These are phyloP conservation scores for Scedosporium dehoogii DNA, from an alignment of 2,329 filamentous ascomycete genomes.

Conservation along the genomic window DNA sequence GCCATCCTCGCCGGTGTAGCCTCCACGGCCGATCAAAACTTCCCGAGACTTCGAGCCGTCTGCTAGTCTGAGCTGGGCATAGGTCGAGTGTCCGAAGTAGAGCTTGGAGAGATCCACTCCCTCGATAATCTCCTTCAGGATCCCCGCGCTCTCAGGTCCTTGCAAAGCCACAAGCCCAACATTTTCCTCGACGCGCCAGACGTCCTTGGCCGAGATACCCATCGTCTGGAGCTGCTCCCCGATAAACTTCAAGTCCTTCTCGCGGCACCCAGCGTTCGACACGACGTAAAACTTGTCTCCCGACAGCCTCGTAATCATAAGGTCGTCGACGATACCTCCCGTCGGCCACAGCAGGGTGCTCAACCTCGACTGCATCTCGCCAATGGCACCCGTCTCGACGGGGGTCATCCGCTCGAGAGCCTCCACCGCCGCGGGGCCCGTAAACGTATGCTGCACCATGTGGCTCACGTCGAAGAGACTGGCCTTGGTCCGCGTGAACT, in stretches of 20 bases:
- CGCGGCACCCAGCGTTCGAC: constrained; percentile 84
- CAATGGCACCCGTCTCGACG: constrained; percentile 55
- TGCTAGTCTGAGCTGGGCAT: constrained; percentile 53
- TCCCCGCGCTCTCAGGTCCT: constrained; percentile 64
- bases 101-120: constrained; percentile 50
- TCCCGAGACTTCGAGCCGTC: constrained; percentile 32
- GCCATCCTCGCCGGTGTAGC: constrained; percentile 96
- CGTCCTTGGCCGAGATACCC: constrained; percentile 39
- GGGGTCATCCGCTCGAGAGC: constrained; percentile 84
- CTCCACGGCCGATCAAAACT: constrained; percentile 68
- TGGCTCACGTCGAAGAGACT: constrained; percentile 95
- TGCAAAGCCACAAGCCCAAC: constrained; percentile 83
- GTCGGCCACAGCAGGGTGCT: constrained; percentile 77
- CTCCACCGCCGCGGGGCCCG: constrained; percentile 66
- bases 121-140: constrained; percentile 44
- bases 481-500: constrained; percentile 78
- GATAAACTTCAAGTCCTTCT: constrained; percentile 78
- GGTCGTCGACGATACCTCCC: constrained; percentile 92
- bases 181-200: constrained; percentile 61
- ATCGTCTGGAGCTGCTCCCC: constrained; percentile 55
- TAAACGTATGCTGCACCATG: constrained; percentile 87
- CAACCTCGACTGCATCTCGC: constrained; percentile 62
- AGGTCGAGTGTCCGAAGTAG: constrained; percentile 71
- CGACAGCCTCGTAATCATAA: constrained; percentile 73
- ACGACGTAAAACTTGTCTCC: constrained; percentile 80